Conservation (phyloP, 306 rosid genomes). For the Hylodesmum podocarpum region DNA sequence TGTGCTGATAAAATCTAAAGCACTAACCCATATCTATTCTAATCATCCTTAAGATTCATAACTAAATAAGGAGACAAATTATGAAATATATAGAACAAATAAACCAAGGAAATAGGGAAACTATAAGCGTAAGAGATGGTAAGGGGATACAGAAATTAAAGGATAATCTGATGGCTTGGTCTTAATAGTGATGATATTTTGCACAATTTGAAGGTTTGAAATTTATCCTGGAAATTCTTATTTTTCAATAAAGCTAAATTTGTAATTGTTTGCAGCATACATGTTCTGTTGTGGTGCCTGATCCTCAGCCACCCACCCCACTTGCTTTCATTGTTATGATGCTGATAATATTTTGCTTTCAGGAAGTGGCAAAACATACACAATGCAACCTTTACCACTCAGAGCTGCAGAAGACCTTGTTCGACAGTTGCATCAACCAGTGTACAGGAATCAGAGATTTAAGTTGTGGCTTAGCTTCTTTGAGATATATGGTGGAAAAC, state of each 20-base stretch:
- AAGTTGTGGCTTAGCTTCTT: slow-evolving; percentile 99
- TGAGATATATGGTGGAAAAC: slow-evolving; percentile 98
- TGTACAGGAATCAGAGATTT: slow-evolving; percentile 81
- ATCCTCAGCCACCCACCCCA: not conserved
- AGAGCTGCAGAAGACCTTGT: slow-evolving; percentile 93
- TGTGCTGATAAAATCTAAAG: not conserved
- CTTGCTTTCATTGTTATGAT: slow-evolving; percentile 8
- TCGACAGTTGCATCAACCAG: slow-evolving; percentile 83
- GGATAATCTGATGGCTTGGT: not conserved
- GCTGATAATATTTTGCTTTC: slow-evolving; percentile 37
- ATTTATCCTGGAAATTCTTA: not conserved
- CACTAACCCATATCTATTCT: not conserved
- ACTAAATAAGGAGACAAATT: not conserved
- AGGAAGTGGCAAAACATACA: slow-evolving; percentile 99
- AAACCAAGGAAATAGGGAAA: not conserved
- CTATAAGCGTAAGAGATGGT: not conserved
- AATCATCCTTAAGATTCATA: too few relatives aligned
- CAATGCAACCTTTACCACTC: slow-evolving; percentile 98
- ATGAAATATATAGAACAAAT: not conserved
- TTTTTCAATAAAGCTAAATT: not conserved
- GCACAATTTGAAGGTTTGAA: slow-evolving; percentile 10
- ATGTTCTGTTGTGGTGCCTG: not conserved
- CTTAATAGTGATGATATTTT: not conserved
- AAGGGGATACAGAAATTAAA: not conserved
- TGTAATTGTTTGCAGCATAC: not conserved